These are phyloP conservation scores for Cytospora leucostoma DNA, from an alignment of 2,329 filamentous ascomycete species.

Conservation along the genomic window DNA sequence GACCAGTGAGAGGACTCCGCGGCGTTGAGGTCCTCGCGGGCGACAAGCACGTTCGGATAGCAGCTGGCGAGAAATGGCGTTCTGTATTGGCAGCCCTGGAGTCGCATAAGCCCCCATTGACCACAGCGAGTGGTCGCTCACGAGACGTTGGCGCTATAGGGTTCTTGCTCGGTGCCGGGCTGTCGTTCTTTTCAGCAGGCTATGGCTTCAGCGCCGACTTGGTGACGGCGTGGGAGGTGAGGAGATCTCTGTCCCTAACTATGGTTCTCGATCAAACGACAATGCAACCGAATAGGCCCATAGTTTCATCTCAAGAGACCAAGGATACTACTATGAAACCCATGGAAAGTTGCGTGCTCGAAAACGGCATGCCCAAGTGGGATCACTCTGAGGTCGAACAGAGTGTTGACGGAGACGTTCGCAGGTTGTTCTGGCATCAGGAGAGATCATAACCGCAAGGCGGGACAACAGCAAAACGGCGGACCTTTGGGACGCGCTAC, in stretches of 20 bases:
- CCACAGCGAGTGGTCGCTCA: not conserved
- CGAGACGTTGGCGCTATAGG: not conserved
- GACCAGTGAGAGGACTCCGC: not conserved
- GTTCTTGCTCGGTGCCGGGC: not conserved
- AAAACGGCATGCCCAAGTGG: not conserved
- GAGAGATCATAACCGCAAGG: not conserved
- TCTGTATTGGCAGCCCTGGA: not conserved
- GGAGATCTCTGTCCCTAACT: not conserved
- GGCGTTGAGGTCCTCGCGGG: not conserved
- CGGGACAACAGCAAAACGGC: not conserved
- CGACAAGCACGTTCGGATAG: not conserved
- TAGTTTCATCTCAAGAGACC: not conserved
- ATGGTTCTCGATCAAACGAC: no score
- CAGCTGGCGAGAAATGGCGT: slow-evolving; percentile 1
- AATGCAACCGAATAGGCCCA: no score
- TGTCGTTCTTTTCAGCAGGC: not conserved
- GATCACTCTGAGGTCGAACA: not conserved
- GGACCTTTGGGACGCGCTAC: not conserved
- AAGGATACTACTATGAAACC: not conserved
- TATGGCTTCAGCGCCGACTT: not conserved
- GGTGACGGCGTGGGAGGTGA: not conserved
- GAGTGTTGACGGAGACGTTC: not conserved
- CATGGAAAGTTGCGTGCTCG: not conserved
- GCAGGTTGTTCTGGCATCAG: not conserved
- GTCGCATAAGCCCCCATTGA: not conserved